Conservation (phyloP, 768 basidiomycete genomes). For the Boletus tylopilopsis region DNA sequence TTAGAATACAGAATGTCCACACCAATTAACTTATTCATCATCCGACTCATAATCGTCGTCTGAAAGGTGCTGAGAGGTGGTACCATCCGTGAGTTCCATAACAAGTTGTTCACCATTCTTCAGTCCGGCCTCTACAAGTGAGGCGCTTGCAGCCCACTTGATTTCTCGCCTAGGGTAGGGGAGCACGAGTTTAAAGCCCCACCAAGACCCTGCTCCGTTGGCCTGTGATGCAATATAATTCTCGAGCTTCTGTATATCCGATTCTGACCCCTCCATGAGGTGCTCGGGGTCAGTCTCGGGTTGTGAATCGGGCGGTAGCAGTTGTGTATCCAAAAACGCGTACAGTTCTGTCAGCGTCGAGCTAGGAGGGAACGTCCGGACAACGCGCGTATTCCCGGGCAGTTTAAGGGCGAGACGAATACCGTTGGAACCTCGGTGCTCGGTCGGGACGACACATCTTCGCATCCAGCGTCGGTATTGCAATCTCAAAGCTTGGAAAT, state of each 20-base stretch:
- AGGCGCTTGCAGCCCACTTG: constrained; percentile 40
- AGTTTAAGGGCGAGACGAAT: constrained; percentile 53
- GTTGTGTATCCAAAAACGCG: constrained; percentile 64
- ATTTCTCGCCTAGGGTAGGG: constrained; percentile 71
- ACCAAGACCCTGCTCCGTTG: constrained; percentile 44
- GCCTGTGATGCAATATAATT: constrained; percentile 30
- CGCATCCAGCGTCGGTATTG: constrained; percentile 62
- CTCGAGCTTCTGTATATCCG: constrained; percentile 37
- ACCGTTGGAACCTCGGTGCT: constrained; percentile 23
- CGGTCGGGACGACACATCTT: constrained; percentile 39
- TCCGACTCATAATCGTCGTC: constrained; percentile 61
- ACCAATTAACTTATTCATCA: constrained; percentile 27
- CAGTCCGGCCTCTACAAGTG: constrained; percentile 45
- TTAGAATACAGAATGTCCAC: not conserved
- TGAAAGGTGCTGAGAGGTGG: constrained; percentile 28
- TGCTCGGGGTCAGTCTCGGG: constrained; percentile 40
- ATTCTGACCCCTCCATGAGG: constrained; percentile 36
- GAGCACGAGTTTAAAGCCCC: constrained; percentile 67
- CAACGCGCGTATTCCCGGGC: constrained; percentile 52
- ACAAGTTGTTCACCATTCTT: constrained; percentile 63
- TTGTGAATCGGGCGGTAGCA: constrained; percentile 41
- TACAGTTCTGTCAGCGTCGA: constrained; percentile 65
- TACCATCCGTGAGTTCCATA: constrained; percentile 42
- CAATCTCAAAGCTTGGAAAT: constrained; percentile 37
- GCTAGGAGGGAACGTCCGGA: constrained; percentile 49